Percentiles rank a stretch among this genome's conserved stretches.
Evolutionary conservation across 768 basidiomycete species (phyloP).

Genomic region (Strobilomyces confusus): DNA sequence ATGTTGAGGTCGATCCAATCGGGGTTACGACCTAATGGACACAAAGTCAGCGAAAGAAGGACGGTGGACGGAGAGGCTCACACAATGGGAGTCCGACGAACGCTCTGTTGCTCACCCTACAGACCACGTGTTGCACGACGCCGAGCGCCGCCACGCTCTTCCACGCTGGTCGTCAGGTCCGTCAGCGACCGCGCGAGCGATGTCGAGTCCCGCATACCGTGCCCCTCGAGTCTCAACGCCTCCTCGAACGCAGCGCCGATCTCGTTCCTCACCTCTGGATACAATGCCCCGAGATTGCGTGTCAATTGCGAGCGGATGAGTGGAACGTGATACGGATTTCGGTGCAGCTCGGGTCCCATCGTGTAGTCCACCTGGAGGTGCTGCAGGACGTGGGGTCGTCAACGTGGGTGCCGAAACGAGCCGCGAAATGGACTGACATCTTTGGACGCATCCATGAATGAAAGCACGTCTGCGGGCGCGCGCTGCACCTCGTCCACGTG

Average conservation of each 20-base stretch:
- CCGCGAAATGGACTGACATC: slow-evolving; percentile 27
- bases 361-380: slow-evolving; percentile 36
- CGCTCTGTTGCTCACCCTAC: slow-evolving; percentile 40
- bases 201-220: not conserved
- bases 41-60: too few species aligned
- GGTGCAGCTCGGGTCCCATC: slow-evolving; percentile 29
- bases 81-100: slow-evolving; percentile 50
- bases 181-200: not conserved
- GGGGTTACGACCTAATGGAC: slow-evolving; percentile 31
- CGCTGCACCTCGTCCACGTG: not conserved
- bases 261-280: not conserved
- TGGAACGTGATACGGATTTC: slow-evolving; percentile 30
- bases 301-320: slow-evolving; percentile 25
- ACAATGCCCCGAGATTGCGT: slow-evolving; percentile 32
- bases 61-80: slow-evolving; percentile 11
- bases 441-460: slow-evolving; percentile 15
- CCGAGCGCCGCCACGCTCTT: slow-evolving; percentile 24
- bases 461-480: not conserved
- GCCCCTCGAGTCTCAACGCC: slow-evolving; percentile 1
- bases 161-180: slow-evolving; percentile 35
- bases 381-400: slow-evolving; percentile 22
- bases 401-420: too few species aligned
- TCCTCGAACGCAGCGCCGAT: not conserved
- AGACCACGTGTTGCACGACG: slow-evolving; percentile 32
- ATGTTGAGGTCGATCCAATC: slow-evolving; percentile 35